A percentile compares a stretch with the other conserved stretches of the same genome.
phyloP scores from a whole-genome alignment of 2,329 filamentous ascomycete genomes.

The Salinomyces thailandicus region DNA sequence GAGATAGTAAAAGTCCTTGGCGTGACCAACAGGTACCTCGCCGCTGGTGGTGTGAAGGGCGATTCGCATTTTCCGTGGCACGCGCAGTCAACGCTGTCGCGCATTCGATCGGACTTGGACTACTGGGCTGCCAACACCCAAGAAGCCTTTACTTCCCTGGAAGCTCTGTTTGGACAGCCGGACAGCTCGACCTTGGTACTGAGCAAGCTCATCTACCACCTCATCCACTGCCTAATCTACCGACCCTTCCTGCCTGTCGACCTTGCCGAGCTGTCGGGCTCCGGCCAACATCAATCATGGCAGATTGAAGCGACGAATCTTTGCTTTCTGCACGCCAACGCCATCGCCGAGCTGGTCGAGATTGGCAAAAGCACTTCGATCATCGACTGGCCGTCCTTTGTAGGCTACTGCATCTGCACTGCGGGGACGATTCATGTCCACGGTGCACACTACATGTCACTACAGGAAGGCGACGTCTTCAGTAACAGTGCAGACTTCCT shows the following conservation, averaged over 20 bases:
- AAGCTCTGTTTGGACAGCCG: slow-evolving; percentile 62
- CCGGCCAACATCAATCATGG: slow-evolving; percentile 81
- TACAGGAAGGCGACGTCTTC: slow-evolving; percentile 51
- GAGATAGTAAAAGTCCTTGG: slow-evolving; percentile 76
- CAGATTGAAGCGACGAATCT: slow-evolving; percentile 84
- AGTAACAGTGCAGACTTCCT: slow-evolving; percentile 60
- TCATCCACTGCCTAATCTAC: slow-evolving; percentile 79
- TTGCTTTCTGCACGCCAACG: slow-evolving; percentile 78
- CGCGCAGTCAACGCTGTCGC: slow-evolving; percentile 71
- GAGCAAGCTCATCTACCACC: slow-evolving; percentile 77
- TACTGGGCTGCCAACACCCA: slow-evolving; percentile 75
- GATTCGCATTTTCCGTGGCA: slow-evolving; percentile 91
- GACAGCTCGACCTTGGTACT: slow-evolving; percentile 71
- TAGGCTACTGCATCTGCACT: slow-evolving; percentile 77
- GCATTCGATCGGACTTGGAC: slow-evolving; percentile 75
- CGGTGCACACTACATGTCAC: slow-evolving; percentile 63
- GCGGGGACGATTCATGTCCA: slow-evolving; percentile 84
- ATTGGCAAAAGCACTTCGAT: slow-evolving; percentile 62
- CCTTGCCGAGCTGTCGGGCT: slow-evolving; percentile 66
- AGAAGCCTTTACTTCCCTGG: slow-evolving; percentile 65
- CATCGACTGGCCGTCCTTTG: slow-evolving; percentile 77
- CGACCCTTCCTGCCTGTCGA: slow-evolving; percentile 79
- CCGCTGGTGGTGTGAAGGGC: slow-evolving; percentile 75
- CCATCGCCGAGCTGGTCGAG: slow-evolving; percentile 72
- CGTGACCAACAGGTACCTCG: slow-evolving; percentile 72